Base-by-base conservation (phyloP, 805 yeast species). In the Lipomyces yamanashiensis region DNA sequence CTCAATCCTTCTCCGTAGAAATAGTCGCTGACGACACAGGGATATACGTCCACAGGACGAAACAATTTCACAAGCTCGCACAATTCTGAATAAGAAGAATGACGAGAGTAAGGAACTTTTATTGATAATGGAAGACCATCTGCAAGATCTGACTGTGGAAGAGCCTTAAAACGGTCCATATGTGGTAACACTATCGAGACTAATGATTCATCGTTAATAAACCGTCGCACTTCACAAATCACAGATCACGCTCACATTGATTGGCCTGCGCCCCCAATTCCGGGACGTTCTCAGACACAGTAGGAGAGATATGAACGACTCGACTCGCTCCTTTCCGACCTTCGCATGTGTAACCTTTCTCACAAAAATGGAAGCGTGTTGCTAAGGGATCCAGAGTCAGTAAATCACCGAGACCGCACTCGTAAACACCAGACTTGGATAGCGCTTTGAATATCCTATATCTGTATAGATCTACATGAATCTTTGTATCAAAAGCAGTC, bases 1-100 rank as follows among this genome's bases (percentile, higher is more conserved):
- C 74, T 67, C 59, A 79, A 77, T 0, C 84, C 84, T 28, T 69
- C 67, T 8, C 58, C 83, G 82, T 81, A 0, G 75, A 68, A 0
- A 53, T 54, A 0, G 45, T 53, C 1, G 78, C 74, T 43, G 74
- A 64, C 79, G n/a, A 74, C 75, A 53, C 81, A 78, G 0, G 85
- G 85, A 54, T 74, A 80, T 0, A 82, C 82, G 54, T 80, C 80
- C 12, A 59, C 67, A 0, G 83, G 82, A 9, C 63, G 71, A 57
- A 82, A 78, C 39, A 72, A 47, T 5, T 72, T 64, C 0, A 82
- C 69, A 12, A 82, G 76, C 9, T 74, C 59, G 17, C 72, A 63
- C 15, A 76, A 72, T 66, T 82, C 85, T 7, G 74, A 54, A 61
- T 76, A 82, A 1, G 84, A 80, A 0, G 84, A 80, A 63, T 82